Conservation (phyloP, 257 asterid species). For the Salvia splendens region DNA sequence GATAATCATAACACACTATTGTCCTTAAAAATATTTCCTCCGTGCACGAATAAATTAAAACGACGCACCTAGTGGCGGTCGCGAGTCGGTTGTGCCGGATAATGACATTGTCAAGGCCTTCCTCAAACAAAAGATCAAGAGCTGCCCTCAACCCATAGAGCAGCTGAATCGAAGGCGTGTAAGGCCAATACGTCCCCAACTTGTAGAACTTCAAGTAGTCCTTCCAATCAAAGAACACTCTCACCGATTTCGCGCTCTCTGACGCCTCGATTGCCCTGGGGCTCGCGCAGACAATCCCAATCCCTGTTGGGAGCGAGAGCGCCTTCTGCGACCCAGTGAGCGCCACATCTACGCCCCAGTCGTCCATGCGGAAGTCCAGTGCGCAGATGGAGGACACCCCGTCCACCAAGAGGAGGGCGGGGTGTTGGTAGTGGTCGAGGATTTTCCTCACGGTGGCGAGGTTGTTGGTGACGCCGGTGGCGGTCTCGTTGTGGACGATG, state of each 20-base stretch:
- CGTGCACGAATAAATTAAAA: too few species aligned
- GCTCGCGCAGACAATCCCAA: conserved; percentile 95
- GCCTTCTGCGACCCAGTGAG: conserved; percentile 98
- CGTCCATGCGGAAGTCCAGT: conserved; percentile 97
- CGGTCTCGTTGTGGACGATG: conserved; percentile 97
- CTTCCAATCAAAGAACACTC: conserved; percentile 96
- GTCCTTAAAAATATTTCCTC: too few species aligned
- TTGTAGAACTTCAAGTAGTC: conserved; percentile 94
- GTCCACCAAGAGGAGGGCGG: conserved; percentile 88
- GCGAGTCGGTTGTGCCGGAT: conserved; percentile 86
- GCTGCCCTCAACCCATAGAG: conserved; percentile 88
- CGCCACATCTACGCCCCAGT: conserved; percentile 98
- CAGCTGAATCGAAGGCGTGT: conserved; percentile 96
- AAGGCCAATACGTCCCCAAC: conserved; percentile 96
- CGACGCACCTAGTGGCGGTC: conserved; percentile 72
- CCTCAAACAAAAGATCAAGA: conserved; percentile 89
- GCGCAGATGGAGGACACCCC: conserved; percentile 99
- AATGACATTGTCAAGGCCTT: conserved; percentile 90
- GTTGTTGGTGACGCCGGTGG: conserved; percentile 97
- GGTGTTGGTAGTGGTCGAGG: conserved; percentile 92
- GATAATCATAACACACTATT: too few species aligned
- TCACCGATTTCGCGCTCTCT: conserved; percentile 81
- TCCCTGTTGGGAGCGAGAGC: conserved; percentile 91
- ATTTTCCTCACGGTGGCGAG: conserved; percentile 85
- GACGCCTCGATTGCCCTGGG: conserved; percentile 92